Evolutionary conservation across 2,329 filamentous ascomycete species (phyloP).

Genomic region (Talaromyces sp.): DNA sequence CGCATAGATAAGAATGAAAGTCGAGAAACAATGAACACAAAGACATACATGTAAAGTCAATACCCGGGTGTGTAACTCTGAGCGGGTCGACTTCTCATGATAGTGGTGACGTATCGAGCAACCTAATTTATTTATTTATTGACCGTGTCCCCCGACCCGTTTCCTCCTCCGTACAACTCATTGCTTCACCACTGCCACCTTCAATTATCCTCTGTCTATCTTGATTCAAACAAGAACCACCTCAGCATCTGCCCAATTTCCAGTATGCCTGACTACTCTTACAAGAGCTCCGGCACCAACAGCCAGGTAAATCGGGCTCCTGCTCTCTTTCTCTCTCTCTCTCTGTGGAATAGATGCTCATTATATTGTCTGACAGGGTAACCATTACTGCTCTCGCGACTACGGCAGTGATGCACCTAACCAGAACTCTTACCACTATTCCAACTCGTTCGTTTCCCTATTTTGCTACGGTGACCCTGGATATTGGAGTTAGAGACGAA

Average conservation of each 20-base stretch:
- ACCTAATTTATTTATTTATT: too few species aligned
- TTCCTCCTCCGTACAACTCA: neutral
- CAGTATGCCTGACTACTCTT: slow-evolving; percentile 19
- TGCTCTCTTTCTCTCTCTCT: too few species aligned
- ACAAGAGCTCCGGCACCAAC: slow-evolving; percentile 53
- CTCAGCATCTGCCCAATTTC: neutral
- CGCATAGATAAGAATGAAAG: neutral
- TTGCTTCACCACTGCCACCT: neutral
- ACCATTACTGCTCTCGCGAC: slow-evolving; percentile 62
- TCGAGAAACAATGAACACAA: neutral
- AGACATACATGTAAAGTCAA: neutral
- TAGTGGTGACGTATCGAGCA: too few species aligned
- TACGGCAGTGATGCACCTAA: slow-evolving; percentile 43
- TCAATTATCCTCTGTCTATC: neutral
- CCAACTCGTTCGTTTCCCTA: slow-evolving; percentile 49
- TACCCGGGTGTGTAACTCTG: neutral
- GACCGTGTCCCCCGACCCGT: neutral
- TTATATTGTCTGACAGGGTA: slow-evolving; percentile 46
- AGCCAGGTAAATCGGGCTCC: slow-evolving; percentile 45
- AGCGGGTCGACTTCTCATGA: too few species aligned
- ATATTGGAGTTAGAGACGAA: neutral
- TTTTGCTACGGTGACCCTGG: neutral
- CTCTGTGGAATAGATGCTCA: neutral
- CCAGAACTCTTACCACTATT: slow-evolving; percentile 50
- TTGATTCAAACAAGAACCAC: neutral